A percentile compares a stretch with the other conserved stretches of the same genome.
Evolutionary conservation across 805 yeast species (phyloP).

Genomic region (Zygotorulaspora danielsina): DNA sequence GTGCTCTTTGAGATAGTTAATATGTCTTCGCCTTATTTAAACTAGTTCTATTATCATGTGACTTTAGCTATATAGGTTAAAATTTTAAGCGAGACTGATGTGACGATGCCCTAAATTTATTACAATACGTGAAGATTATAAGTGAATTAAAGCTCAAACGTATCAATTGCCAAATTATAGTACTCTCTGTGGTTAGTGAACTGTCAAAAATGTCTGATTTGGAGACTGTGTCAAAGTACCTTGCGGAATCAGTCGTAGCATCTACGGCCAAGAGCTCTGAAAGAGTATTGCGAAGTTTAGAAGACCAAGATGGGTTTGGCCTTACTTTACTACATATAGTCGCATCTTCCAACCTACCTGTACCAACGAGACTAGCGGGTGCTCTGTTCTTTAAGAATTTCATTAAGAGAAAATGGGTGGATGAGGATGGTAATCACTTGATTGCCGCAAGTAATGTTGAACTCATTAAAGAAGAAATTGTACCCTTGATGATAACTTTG

Average conservation of each 20-base stretch:
- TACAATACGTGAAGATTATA: no score
- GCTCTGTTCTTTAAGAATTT: slow-evolving; percentile 88
- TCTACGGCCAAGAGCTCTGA: slow-evolving; percentile 66
- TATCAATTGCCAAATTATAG: no score
- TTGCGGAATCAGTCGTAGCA: slow-evolving; percentile 64
- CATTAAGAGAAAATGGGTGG: slow-evolving; percentile 80
- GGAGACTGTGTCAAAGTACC: slow-evolving; percentile 48
- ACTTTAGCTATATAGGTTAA: neutral
- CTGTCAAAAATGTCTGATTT: slow-evolving; percentile 46
- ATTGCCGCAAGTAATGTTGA: slow-evolving; percentile 58
- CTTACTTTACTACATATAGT: slow-evolving; percentile 71
- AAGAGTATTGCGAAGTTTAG: slow-evolving; percentile 55
- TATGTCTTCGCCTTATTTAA: neutral
- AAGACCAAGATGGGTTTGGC: slow-evolving; percentile 68
- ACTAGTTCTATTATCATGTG: neutral
- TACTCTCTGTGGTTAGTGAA: no score
- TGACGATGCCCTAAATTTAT: no score
- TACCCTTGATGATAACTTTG: slow-evolving; percentile 77
- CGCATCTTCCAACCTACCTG: slow-evolving; percentile 52
- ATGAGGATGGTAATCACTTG: slow-evolving; percentile 78
- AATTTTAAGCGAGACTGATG: slow-evolving; percentile 1
- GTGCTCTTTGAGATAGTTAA: slow-evolving; percentile 10
- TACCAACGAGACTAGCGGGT: slow-evolving; percentile 73
- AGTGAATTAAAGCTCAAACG: no score
- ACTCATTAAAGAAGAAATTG: slow-evolving; percentile 68